phyloP scores from a whole-genome alignment of 805 yeast genomes.

The Nakazawaea siamensis region DNA sequence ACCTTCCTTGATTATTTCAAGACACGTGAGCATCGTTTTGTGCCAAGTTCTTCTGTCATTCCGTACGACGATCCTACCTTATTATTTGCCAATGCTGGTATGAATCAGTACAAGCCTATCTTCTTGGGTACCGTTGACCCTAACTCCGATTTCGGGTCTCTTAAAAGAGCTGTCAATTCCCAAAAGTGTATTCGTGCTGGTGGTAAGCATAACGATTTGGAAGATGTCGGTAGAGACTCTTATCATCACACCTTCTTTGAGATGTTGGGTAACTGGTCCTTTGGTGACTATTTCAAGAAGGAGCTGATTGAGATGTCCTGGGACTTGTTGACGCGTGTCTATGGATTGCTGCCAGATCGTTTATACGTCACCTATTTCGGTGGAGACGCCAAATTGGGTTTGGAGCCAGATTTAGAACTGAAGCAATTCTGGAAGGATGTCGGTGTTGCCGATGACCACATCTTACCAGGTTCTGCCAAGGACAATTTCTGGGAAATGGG shows the following conservation, averaged over 20 bases:
- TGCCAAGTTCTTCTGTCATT: constrained; percentile 89
- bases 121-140: constrained; percentile 98
- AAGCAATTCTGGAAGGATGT: constrained; percentile 75
- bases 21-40: constrained; percentile 62
- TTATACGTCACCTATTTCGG: constrained; percentile 95
- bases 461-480: constrained; percentile 80
- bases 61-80: constrained; percentile 98
- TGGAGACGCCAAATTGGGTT: constrained; percentile 76
- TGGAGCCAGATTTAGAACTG: constrained; percentile 93
- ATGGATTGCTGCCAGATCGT: constrained; percentile 70
- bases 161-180: constrained; percentile 89
- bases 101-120: constrained; percentile 98
- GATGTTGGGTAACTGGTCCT: constrained; percentile 99
- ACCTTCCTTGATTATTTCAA: constrained; percentile 82
- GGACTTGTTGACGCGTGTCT: constrained; percentile 83
- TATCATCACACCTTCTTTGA: constrained; percentile 98
- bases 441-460: constrained; percentile 89
- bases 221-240: constrained; percentile 96
- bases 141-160: constrained; percentile 69
- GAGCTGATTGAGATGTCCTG: constrained; percentile 88
- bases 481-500: constrained; percentile 99
- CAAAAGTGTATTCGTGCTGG: constrained; percentile 99
- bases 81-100: constrained; percentile 96
- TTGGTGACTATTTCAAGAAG: constrained; percentile 96
- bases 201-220: constrained; percentile 97